Conservation (phyloP, 495 filamentous ascomycete species). For the Cladorrhinum samala region DNA sequence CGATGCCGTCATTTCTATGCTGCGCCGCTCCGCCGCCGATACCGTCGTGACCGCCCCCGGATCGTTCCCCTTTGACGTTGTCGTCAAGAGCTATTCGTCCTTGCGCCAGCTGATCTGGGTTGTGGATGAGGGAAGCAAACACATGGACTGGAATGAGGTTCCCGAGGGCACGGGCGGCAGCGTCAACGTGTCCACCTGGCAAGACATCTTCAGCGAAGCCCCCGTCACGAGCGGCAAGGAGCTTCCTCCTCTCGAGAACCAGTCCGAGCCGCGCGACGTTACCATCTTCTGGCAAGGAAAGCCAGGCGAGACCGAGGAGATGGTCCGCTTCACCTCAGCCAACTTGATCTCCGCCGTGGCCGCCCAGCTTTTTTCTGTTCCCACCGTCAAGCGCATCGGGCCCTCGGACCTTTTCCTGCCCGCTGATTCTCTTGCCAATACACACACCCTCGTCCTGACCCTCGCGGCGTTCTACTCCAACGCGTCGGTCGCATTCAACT, state of each 20-base stretch:
- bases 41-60: conserved; percentile 79
- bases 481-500: conserved; percentile 81
- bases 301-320: conserved; percentile 49
- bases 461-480: conserved; percentile 79
- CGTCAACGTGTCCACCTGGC: conserved; percentile 78
- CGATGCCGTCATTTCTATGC: conserved; percentile 58
- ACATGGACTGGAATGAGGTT: conserved; percentile 84
- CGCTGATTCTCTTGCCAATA: conserved; percentile 70
- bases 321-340: conserved; percentile 69
- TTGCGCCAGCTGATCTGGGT: conserved; percentile 86
- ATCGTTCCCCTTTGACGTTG: conserved; percentile 71
- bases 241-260: conserved; percentile 38
- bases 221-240: conserved; percentile 38
- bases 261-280: conserved; percentile 47
- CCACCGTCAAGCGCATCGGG: conserved; percentile 62
- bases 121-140: conserved; percentile 81
- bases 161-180: conserved; percentile 64
- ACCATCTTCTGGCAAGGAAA: conserved; percentile 57
- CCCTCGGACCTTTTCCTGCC: conserved; percentile 81
- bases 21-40: conserved; percentile 67
- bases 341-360: conserved; percentile 77
- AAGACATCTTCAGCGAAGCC: conserved; percentile 69
- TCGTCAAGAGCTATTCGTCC: conserved; percentile 58
- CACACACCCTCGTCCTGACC: conserved; percentile 73
- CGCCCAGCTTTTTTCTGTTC: conserved; percentile 68